Evolutionary conservation across 2,329 filamentous ascomycete genomes (phyloP).

Genomic region (Falciphora oryzae): DNA sequence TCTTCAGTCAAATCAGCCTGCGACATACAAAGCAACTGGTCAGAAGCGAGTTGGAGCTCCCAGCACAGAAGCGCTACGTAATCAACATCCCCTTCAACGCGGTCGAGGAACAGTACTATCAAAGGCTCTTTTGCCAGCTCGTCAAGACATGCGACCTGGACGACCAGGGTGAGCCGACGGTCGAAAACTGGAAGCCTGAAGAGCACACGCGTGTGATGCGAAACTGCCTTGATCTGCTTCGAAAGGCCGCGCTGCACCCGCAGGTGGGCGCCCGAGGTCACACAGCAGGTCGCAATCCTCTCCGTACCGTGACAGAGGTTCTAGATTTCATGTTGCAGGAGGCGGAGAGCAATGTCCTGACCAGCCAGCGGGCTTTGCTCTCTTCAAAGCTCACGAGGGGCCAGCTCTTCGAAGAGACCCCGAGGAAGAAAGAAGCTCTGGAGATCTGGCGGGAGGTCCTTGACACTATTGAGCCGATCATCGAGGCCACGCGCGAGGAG

Average conservation of each 20-base stretch:
- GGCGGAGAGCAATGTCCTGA: constrained; percentile 60
- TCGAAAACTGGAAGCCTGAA: constrained; percentile 59
- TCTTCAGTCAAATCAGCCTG: constrained; percentile 69
- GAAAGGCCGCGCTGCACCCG: constrained; percentile 56
- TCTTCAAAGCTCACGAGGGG: constrained; percentile 60
- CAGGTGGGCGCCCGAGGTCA: constrained; percentile 67
- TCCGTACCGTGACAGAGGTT: constrained; percentile 81
- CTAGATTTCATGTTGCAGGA: constrained; percentile 88
- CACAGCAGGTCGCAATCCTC: constrained; percentile 57
- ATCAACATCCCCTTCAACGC: constrained; percentile 87
- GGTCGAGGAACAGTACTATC: constrained; percentile 87
- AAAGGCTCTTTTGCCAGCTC: constrained; percentile 69
- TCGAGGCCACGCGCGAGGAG: constrained; percentile 60
- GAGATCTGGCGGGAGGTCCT: constrained; percentile 60
- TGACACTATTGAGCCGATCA: constrained; percentile 41
- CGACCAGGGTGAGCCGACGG: constrained; percentile 54
- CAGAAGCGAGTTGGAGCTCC: constrained; percentile 70
- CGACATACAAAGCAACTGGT: constrained; percentile 82
- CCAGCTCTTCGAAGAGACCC: constrained; percentile 73
- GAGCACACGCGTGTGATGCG: constrained; percentile 58
- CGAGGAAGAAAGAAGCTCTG: constrained; percentile 61
- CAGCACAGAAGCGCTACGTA: constrained; percentile 77
- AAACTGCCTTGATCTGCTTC: constrained; percentile 60
- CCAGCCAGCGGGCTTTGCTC: constrained; percentile 64
- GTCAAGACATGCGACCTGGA: constrained; percentile 63